Evolutionary conservation across 2,329 filamentous ascomycete genomes (phyloP), one percentile per base, ranked within the genome.

Genomic region (Leptographium radiaticola): DNA sequence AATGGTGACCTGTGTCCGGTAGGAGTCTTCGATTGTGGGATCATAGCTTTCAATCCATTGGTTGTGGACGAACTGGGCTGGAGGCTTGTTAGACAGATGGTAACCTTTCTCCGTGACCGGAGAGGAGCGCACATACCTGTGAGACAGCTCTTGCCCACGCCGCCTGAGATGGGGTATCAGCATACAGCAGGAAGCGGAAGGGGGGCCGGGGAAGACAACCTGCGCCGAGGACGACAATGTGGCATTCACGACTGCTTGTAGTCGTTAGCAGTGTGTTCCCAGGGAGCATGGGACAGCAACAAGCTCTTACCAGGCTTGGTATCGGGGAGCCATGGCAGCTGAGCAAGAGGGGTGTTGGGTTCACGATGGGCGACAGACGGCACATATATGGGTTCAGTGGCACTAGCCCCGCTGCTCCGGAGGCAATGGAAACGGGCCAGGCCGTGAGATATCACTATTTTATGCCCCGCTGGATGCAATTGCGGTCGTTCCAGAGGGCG

Each of bases 11-110:
- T 86, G 83, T 57, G 84, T 86, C 57, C 84, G 77, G 65, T 88
- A 88, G 34, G 84, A 86, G 67, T 88, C 84, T 65, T 88, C 84
- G 61, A 88, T 88, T 18, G 84, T 88, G 16, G 84, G 84, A 66
- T 88, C 84, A 69, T 88, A 88, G 67, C 82, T 87, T 69, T 95
- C 89, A 66, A 95, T 91, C 87, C 89, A 94, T 62, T 94, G 86
- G 71, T 93, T 90, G 69, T 93, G 88, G 52, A 95, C 89, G 64
- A 94, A 95, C 75, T 95, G 89, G 63, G 89, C 89, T 89, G 64
- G 63, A 59, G 61, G 55, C 60, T 59, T 45, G 53, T 59, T 44
- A 61, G 57, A 53, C 53, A 51, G 51, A 43, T 16, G 38, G 12
- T 10, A 4, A 9, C 4, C 16, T 34, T 7, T 51, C 18, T 11